Base-by-base conservation (phyloP, 495 filamentous ascomycete species). In the Aspergillus coremiiformis region DNA sequence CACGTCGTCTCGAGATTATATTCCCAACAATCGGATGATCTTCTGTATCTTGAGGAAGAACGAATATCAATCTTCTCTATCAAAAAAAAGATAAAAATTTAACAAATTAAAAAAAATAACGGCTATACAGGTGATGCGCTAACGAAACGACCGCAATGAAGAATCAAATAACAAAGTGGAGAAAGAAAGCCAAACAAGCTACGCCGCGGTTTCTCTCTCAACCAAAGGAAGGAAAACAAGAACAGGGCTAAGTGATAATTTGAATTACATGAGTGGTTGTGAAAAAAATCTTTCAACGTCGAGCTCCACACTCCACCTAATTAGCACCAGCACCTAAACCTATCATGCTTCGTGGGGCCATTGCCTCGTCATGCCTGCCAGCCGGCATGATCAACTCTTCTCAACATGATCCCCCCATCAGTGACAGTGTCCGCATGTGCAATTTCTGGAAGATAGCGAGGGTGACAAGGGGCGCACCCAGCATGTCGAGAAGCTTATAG, bases 401-500 rank as follows among this genome's bases (percentile, higher is more conserved):
- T 49, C 43, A 29, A 56, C 55, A 33, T 67, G 52, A n/a, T 63
- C 57, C 35, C n/a, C 59, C 62, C 58, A 73, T 71, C 29, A 58
- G 51, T 22, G 55, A 51, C 39, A 67, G 30, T 0, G 66, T 61
- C 33, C 55, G 59, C 46, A 63, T 35, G 47, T 66, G 64, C 10
- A 78, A 47, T 14, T 69, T 62, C 29, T 73, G 64, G 45, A 76
- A 72, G 2, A 68, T 66, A 26, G 69, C 43, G 14, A 76, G 63
- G 3, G 69, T 71, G 12, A 52, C 55, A 9, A 63, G 20, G 1
- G 70, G 56, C 7, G 75, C 78, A 22, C 74, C 71, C 9, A 83
- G 69, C 66, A 83, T 72, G 21, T 78, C 73, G 11, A 82, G 66
- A 23, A 82, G 68, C 53, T 72, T 69, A 9, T 73, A 67, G 44